phyloP scores from a whole-genome alignment of 179 eudicot genomes.

The Beta macrorhiza region DNA sequence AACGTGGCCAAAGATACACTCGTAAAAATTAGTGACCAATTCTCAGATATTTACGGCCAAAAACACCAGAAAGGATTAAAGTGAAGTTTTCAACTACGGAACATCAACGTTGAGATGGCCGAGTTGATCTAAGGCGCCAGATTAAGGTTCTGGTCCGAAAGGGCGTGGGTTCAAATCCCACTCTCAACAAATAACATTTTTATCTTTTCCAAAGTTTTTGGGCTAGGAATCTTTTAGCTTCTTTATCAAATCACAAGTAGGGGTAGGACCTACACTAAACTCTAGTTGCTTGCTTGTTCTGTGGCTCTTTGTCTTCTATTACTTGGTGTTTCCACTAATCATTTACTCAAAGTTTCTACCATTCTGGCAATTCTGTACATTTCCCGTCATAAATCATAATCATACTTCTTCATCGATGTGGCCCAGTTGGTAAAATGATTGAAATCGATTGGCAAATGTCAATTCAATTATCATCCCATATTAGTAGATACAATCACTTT shows the following conservation, averaged over 20 bases:
- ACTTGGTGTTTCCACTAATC: not conserved
- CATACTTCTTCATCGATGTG: not conserved
- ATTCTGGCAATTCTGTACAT: not conserved
- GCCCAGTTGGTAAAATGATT: not conserved
- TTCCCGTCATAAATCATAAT: not conserved
- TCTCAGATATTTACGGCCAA: too few species aligned
- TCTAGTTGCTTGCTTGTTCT: not conserved
- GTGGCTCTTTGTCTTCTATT: slow-evolving; percentile 6
- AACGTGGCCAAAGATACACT: too few species aligned
- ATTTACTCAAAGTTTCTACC: not conserved
- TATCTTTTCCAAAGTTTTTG: not conserved
- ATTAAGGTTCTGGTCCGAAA: slow-evolving; percentile 99
- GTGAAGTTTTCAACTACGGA: too few species aligned
- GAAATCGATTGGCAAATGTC: too few species aligned
- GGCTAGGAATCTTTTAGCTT: not conserved
- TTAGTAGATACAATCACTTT: too few species aligned
- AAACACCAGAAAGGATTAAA: too few species aligned
- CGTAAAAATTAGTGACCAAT: too few species aligned
- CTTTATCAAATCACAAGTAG: too few species aligned
- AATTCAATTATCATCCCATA: too few species aligned
- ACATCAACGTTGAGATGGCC: slow-evolving; percentile 55
- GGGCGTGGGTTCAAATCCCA: slow-evolving; percentile 99
- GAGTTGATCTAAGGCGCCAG: slow-evolving; percentile 99
- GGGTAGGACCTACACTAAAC: too few species aligned
- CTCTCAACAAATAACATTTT: slow-evolving; percentile 50